These are phyloP conservation scores for Verticillium isaacii DNA, from an alignment of 2,329 filamentous ascomycete genomes.

Conservation along the genomic window DNA sequence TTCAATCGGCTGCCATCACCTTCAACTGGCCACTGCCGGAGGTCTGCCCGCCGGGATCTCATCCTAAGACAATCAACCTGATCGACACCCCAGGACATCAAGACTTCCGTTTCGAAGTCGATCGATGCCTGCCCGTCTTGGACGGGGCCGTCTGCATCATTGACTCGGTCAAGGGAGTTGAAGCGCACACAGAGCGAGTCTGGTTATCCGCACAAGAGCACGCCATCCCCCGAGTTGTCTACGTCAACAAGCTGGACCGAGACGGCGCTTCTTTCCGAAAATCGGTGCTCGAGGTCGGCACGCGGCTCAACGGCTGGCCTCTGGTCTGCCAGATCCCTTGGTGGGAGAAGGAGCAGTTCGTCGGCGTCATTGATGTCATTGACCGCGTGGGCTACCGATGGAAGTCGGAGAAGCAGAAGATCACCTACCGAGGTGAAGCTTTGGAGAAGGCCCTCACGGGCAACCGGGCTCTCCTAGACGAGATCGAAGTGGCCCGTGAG, in stretches of 20 bases:
- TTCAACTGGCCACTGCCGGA: conserved; percentile 78
- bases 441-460: conserved; percentile 29
- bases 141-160: conserved; percentile 92
- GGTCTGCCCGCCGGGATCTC: conserved; percentile 17
- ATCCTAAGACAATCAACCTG: conserved; percentile 70
- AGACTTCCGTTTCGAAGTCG: conserved; percentile 95
- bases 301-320: conserved; percentile 76
- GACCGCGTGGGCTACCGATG: conserved; percentile 72
- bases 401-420: conserved; percentile 36
- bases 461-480: conserved; percentile 52
- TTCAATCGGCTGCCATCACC: conserved; percentile 94
- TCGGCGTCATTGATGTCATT: conserved; percentile 81
- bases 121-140: conserved; percentile 81
- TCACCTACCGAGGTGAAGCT: conserved; percentile 19
- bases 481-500: conserved; percentile 70
- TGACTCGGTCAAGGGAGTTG: conserved; percentile 88
- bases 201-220: conserved; percentile 89
- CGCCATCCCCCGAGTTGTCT: conserved; percentile 73
- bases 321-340: conserved; percentile 93
- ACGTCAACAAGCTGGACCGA: conserved; percentile 75
- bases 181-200: conserved; percentile 94
- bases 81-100: conserved; percentile 97
- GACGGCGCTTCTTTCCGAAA: conserved; percentile 75
- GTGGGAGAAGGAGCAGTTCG: conserved; percentile 79
- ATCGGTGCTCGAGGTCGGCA: conserved; percentile 80